phyloP scores from a whole-genome alignment of 75 land plant species.

The Larix kaempferi region DNA sequence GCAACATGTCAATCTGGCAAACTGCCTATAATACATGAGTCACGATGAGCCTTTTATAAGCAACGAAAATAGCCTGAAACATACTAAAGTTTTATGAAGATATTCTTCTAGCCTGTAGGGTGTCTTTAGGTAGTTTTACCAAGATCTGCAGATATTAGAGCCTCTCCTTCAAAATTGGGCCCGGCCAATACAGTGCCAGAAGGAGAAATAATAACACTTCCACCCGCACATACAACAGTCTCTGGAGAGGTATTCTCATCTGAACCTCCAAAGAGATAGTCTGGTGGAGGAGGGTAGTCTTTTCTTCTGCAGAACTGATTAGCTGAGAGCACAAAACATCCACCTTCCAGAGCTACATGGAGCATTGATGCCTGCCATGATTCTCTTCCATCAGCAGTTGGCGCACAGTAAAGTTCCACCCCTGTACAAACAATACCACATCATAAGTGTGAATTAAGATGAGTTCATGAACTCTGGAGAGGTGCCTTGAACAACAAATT shows the following conservation, averaged over 20 bases:
- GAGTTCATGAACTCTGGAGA: background rate
- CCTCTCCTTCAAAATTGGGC: conserved; percentile 94
- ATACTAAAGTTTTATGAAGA: background rate
- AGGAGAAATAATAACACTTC: conserved; percentile 96
- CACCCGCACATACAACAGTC: conserved; percentile 85
- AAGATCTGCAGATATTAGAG: conserved; percentile 80
- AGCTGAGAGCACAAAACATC: conserved; percentile 94
- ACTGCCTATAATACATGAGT: background rate
- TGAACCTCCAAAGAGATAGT: conserved; percentile 60
- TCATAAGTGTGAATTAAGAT: background rate
- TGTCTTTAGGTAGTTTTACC: conserved; percentile 37
- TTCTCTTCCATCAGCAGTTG: conserved; percentile 85
- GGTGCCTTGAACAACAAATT: background rate
- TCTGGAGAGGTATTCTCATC: conserved; percentile 75
- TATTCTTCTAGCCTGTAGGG: background rate
- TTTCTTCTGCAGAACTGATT: conserved; percentile 93
- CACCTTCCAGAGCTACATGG: conserved; percentile 94
- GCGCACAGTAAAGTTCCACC: conserved; percentile 95
- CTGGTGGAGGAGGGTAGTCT: conserved; percentile 97
- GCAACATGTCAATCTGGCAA: background rate
- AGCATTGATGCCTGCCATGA: conserved; percentile 94
- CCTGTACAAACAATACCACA: conserved; percentile 37
- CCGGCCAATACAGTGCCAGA: conserved; percentile 83
- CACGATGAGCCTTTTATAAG: background rate
- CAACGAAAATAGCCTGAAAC: background rate